phyloP scores from a whole-genome alignment of 78 protist species.

The Emiliania huxleyi region DNA sequence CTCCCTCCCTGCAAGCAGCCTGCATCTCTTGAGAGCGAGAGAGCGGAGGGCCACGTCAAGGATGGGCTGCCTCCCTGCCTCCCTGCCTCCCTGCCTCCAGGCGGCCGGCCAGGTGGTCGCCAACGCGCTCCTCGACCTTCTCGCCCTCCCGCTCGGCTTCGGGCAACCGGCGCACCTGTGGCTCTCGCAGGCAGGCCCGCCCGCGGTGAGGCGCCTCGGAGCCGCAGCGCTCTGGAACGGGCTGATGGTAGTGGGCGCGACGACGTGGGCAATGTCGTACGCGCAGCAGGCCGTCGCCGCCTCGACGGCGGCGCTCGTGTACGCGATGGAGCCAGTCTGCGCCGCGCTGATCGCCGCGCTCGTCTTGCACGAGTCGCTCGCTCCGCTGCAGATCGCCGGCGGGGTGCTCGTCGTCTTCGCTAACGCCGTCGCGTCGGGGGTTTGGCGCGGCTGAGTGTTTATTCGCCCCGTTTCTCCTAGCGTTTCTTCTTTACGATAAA shows the following conservation, averaged over 20 bases:
- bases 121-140: neutral
- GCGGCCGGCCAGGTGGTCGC: neutral
- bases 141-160: neutral
- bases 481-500: too few species aligned
- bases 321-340: neutral
- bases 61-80: too few species aligned
- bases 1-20: too few species aligned
- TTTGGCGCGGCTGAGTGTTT: too few species aligned
- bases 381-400: neutral
- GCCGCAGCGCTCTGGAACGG: neutral
- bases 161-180: neutral
- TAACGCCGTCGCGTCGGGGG: neutral
- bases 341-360: neutral
- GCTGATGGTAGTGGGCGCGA: neutral
- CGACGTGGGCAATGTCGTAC: neutral
- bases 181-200: neutral
- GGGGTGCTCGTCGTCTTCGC: neutral
- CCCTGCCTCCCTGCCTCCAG: too few species aligned
- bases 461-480: too few species aligned
- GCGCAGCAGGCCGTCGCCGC: neutral
- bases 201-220: neutral
- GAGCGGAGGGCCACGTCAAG: too few species aligned
- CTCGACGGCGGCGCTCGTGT: neutral
- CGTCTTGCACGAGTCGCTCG: neutral
- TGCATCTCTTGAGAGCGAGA: too few species aligned